Evolutionary conservation across 352 stramenopile genomes (phyloP).

Genomic region (Phytophthora europaea): DNA sequence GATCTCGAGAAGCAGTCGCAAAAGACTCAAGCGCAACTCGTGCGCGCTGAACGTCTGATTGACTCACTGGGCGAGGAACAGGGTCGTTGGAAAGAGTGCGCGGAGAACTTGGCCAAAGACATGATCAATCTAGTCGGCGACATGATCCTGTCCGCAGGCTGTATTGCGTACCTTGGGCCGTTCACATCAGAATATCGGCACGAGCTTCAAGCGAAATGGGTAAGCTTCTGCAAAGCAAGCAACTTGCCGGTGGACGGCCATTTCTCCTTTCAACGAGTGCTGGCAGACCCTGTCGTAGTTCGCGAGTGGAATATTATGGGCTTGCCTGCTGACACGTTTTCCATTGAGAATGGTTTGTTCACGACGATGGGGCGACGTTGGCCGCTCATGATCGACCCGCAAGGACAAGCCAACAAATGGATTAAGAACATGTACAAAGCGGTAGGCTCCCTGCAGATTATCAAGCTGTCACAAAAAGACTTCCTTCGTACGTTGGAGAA

Average conservation of each 20-base stretch:
- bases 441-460: slow-evolving; percentile 84
- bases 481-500: slow-evolving; percentile 94
- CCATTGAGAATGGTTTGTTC: slow-evolving; percentile 95
- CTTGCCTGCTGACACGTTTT: slow-evolving; percentile 93
- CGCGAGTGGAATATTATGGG: slow-evolving; percentile 95
- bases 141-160: slow-evolving; percentile 93
- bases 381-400: slow-evolving; percentile 96
- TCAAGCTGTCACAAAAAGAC: slow-evolving; percentile 95
- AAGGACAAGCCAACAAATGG: slow-evolving; percentile 96
- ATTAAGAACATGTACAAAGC: slow-evolving; percentile 95
- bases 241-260: slow-evolving; percentile 85
- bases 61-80: slow-evolving; percentile 93
- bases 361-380: slow-evolving; percentile 91
- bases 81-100: slow-evolving; percentile 90
- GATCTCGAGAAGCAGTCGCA: slow-evolving; percentile 92
- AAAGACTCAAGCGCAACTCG: slow-evolving; percentile 90
- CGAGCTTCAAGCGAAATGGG: slow-evolving; percentile 88
- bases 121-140: slow-evolving; percentile 95
- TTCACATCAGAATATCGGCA: slow-evolving; percentile 91
- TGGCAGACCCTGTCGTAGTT: slow-evolving; percentile 89
- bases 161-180: slow-evolving; percentile 94
- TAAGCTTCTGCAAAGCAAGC: slow-evolving; percentile 81
- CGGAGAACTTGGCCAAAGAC: slow-evolving; percentile 76
- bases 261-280: slow-evolving; percentile 88
- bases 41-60: slow-evolving; percentile 92